Conservation (phyloP, 176 grass and related monocot genomes). For the Cenchrus purpureus region DNA sequence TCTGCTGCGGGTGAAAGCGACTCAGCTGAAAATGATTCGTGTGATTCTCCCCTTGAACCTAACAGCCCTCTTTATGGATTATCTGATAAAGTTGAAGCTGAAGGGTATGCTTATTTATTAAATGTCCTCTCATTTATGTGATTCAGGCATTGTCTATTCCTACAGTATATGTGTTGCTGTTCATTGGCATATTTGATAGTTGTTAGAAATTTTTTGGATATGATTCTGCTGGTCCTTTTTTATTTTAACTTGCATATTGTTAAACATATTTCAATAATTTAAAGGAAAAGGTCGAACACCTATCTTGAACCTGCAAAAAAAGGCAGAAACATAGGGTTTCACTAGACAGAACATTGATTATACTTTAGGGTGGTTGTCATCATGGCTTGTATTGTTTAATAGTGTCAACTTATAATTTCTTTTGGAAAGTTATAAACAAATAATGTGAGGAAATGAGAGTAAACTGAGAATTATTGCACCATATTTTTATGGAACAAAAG, state of each 20-base stretch:
- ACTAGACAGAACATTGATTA: background rate
- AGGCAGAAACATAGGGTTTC: conserved; percentile 9
- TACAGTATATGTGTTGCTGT: background rate
- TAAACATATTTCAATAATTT: conserved; percentile 15
- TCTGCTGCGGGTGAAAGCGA: conserved; percentile 93
- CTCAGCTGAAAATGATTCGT: conserved; percentile 98
- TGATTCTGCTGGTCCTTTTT: conserved; percentile 14
- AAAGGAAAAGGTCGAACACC: background rate
- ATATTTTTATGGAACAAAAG: conserved; percentile 9
- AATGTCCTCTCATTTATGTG: conserved; percentile 44
- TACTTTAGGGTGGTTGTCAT: conserved; percentile 12
- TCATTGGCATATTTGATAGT: conserved; percentile 17
- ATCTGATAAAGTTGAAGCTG: conserved; percentile 90
- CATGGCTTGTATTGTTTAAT: conserved; percentile 11
- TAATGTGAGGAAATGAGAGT: background rate
- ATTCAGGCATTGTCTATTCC: conserved; percentile 5
- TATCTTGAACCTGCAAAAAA: conserved; percentile 22
- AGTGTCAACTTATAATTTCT: conserved; percentile 1
- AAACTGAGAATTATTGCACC: conserved; percentile 8
- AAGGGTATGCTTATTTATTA: conserved; percentile 74
- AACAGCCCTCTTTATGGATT: conserved; percentile 90
- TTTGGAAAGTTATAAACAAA: background rate
- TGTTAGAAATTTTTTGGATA: conserved; percentile 7
- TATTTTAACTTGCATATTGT: conserved; percentile 9
- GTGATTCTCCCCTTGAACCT: conserved; percentile 98